A percentile compares a stretch with the other conserved stretches of the same genome.
Conservation (phyloP, 2,329 filamentous ascomycete genomes). For the Fonsecaea pugnacius region DNA sequence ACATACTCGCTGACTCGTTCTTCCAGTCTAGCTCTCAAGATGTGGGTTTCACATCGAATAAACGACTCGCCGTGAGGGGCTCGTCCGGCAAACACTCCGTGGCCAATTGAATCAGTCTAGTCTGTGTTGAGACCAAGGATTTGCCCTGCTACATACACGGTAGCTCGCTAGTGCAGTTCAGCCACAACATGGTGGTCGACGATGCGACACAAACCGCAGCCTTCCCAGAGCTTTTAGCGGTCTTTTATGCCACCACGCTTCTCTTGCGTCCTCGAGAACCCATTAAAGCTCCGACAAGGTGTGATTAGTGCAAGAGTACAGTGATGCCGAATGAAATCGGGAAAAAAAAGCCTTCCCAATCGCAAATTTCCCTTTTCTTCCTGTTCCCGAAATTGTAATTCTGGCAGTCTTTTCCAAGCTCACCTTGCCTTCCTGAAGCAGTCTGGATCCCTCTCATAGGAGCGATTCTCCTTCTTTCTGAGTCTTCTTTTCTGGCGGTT, state of each 20-base stretch:
- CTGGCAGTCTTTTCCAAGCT: not conserved
- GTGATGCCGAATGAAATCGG: not conserved
- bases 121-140: not conserved
- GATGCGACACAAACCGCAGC: not conserved
- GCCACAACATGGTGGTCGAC: not conserved
- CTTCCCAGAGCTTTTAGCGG: not conserved
- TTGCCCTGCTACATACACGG: not conserved
- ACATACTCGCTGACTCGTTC: not conserved
- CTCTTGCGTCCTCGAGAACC: not conserved
- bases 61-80: not conserved
- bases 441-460: not conserved
- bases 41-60: not conserved
- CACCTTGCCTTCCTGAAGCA: not conserved
- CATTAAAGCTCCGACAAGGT: not conserved
- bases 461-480: not conserved
- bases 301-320: not conserved
- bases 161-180: not conserved
- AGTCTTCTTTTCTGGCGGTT: slow-evolving; percentile 12
- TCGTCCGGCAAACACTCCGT: not conserved
- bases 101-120: not conserved
- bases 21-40: not conserved
- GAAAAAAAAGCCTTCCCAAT: not conserved
- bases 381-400: not conserved
- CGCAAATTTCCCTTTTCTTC: not conserved
- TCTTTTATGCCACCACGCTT: not conserved